Conservation (phyloP, 148 eudicot genomes). For the Arbutus unedo region DNA sequence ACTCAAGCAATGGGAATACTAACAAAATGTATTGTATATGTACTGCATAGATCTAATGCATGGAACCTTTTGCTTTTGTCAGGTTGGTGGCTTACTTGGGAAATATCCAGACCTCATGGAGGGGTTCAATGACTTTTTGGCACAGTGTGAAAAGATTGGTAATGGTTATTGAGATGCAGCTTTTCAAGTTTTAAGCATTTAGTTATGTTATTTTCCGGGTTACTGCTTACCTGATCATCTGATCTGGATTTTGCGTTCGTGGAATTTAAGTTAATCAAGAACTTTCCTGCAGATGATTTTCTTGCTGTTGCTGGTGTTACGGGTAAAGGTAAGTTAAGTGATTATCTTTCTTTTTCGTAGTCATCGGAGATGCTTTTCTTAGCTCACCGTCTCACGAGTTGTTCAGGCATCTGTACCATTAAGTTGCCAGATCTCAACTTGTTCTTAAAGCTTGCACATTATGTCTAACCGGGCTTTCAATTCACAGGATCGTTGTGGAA, state of each 20-base stretch:
- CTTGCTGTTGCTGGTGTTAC: constrained; percentile 30
- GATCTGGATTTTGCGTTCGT: constrained; percentile 1
- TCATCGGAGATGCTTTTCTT: neutral
- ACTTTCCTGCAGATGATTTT: constrained; percentile 33
- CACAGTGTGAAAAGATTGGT: constrained; percentile 46
- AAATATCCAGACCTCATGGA: constrained; percentile 47
- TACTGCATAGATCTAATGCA: constrained; percentile 18
- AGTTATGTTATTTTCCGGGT: neutral
- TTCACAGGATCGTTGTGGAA: constrained; percentile 33
- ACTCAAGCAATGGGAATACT: neutral
- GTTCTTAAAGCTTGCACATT: neutral
- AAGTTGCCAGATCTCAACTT: neutral
- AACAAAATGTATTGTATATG: neutral
- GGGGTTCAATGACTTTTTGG: constrained; percentile 42
- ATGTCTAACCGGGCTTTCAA: neutral
- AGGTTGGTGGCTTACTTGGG: constrained; percentile 45
- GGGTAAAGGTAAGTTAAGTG: constrained; percentile 31
- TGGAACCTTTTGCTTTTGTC: constrained; percentile 19
- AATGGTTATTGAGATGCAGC: constrained; percentile 16
- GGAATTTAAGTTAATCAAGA: constrained; percentile 8
- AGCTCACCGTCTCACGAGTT: neutral
- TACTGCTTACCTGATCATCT: neutral
- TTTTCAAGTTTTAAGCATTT: neutral
- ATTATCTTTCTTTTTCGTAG: neutral
- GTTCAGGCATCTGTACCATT: constrained; percentile 5